phyloP scores from a whole-genome alignment of 1,284 basidiomycete species.

The Blastosporella zonata region DNA sequence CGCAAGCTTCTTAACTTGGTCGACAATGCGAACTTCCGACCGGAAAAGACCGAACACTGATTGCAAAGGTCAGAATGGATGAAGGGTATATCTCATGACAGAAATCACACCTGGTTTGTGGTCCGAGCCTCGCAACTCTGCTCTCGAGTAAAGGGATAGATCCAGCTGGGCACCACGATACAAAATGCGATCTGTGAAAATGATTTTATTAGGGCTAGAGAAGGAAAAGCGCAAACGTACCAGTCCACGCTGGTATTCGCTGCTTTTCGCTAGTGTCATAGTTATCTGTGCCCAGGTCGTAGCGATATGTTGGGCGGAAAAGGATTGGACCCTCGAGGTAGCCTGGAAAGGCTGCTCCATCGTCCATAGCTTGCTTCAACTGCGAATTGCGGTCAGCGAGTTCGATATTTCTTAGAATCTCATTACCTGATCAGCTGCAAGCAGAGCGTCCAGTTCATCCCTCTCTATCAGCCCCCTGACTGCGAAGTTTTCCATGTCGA shows the following conservation, averaged over 20 bases:
- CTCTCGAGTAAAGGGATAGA: conserved; percentile 63
- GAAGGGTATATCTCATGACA: neutral
- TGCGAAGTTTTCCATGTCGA: conserved; percentile 81
- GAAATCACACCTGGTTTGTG: conserved; percentile 77
- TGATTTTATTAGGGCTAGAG: conserved; percentile 5
- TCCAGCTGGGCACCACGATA: conserved; percentile 75
- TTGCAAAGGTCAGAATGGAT: conserved; percentile 2
- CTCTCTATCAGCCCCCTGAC: conserved; percentile 64
- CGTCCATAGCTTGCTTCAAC: conserved; percentile 72
- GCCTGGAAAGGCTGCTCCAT: conserved; percentile 71
- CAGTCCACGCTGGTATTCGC: conserved; percentile 97
- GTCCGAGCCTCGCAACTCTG: conserved; percentile 87
- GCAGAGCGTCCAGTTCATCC: conserved; percentile 71
- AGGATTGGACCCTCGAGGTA: conserved; percentile 87
- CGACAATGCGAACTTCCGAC: conserved; percentile 75
- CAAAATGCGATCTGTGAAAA: conserved; percentile 79
- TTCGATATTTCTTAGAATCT: neutral
- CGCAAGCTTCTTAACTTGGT: conserved; percentile 68
- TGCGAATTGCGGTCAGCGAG: conserved; percentile 27
- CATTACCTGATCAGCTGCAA: conserved; percentile 81
- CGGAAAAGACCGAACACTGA: conserved; percentile 84
- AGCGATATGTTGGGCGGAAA: conserved; percentile 90
- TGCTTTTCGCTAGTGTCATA: conserved; percentile 98
- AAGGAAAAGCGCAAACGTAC: conserved; percentile 36
- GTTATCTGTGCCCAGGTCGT: conserved; percentile 77